Conservation (phyloP, 1,284 basidiomycete species). For the Anthracocystis panici-leucophaei region DNA sequence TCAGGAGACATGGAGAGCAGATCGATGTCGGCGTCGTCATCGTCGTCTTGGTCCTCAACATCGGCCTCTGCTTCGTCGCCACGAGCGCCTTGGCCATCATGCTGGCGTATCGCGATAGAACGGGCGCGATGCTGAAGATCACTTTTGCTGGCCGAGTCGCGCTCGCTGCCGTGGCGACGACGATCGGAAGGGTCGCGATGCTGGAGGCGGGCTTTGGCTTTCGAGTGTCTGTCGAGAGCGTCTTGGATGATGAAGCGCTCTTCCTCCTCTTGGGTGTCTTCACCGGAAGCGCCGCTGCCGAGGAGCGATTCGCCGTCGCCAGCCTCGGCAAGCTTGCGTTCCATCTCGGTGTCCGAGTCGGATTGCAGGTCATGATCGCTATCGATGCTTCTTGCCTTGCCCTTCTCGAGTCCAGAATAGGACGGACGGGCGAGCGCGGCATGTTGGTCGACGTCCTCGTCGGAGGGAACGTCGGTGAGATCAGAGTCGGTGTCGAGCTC, state of each 20-base stretch:
- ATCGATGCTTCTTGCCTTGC: constrained; percentile 47
- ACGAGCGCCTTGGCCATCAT: constrained; percentile 9
- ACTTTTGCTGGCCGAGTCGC: constrained; percentile 37
- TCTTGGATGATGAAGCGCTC: constrained; percentile 66
- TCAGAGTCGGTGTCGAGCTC: constrained; percentile 56
- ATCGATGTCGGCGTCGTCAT: constrained; percentile 34
- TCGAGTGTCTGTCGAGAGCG: constrained; percentile 49
- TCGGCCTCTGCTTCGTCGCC: constrained; percentile 44
- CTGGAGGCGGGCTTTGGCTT: constrained; percentile 38
- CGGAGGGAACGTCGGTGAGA: constrained; percentile 50
- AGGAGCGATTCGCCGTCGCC: constrained; percentile 67
- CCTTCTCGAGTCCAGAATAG: constrained; percentile 31
- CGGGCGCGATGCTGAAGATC: constrained; percentile 47
- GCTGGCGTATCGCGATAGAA: constrained; percentile 27
- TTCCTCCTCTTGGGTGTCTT: constrained; percentile 63
- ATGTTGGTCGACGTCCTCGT: constrained; percentile 28
- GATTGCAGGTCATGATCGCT: constrained; percentile 39
- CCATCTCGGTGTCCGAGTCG: constrained; percentile 65
- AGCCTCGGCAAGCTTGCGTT: constrained; percentile 63
- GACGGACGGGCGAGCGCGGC: constrained; percentile 24
- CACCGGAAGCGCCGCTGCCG: constrained; percentile 64
- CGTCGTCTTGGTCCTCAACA: constrained; percentile 39
- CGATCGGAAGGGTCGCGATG: constrained; percentile 39
- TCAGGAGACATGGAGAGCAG: constrained; percentile 59
- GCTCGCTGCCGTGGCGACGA: constrained; percentile 31